Evolutionary conservation across 2,329 filamentous ascomycete species (phyloP).

Genomic region (Dactylella cylindrospora): DNA sequence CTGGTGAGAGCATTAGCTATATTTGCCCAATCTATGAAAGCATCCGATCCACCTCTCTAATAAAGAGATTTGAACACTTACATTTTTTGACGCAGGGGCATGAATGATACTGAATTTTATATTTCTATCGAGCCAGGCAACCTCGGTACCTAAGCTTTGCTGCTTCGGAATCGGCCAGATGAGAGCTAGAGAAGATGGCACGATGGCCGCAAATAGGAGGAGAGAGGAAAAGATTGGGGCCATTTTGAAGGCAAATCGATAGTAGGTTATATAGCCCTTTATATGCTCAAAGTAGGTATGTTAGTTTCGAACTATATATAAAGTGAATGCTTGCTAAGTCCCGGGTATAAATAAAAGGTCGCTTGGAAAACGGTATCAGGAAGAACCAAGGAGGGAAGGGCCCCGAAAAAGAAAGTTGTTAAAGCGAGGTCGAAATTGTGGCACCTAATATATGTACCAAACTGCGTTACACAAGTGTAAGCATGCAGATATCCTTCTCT

Average conservation of each 20-base stretch:
- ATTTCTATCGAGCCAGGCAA: slow-evolving; percentile 23
- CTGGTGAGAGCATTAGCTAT: slow-evolving; percentile 52
- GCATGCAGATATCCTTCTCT: too few relatives aligned
- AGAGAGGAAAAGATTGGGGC: slow-evolving; percentile 8
- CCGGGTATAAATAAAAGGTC: too few relatives aligned
- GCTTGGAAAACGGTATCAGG: background rate
- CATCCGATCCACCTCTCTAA: too few relatives aligned
- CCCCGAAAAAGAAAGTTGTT: too few relatives aligned
- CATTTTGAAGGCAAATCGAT: slow-evolving; percentile 19
- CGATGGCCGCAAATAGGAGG: slow-evolving; percentile 4
- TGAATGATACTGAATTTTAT: slow-evolving; percentile 28
- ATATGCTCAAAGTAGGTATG: too few relatives aligned
- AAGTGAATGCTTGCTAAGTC: too few relatives aligned
- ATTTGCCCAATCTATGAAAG: background rate
- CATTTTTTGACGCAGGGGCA: slow-evolving; percentile 18
- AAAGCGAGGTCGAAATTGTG: too few relatives aligned
- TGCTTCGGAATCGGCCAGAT: slow-evolving; percentile 41
- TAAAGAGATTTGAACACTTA: slow-evolving; percentile 4
- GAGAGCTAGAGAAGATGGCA: slow-evolving; percentile 5
- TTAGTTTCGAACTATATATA: too few relatives aligned
- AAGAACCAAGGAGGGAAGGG: too few relatives aligned
- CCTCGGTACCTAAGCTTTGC: slow-evolving; percentile 20
- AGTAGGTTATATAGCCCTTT: too few relatives aligned
- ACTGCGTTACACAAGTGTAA: too few relatives aligned
- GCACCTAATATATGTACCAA: too few relatives aligned